phyloP scores from a whole-genome alignment of 257 asterid genomes.

The Plectranthus barbatus region DNA sequence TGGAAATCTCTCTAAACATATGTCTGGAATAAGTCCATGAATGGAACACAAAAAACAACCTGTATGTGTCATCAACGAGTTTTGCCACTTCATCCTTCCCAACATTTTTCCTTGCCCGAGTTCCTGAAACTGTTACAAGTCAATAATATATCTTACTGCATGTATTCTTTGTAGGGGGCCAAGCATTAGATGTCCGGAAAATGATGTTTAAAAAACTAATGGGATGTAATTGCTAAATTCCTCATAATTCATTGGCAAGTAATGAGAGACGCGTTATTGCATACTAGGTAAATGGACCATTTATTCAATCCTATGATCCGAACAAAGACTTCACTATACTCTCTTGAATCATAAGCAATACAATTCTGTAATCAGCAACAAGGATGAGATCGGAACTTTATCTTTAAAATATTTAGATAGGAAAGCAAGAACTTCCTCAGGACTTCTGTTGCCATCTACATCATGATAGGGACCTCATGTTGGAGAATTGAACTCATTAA shows the following conservation, averaged over 20 bases:
- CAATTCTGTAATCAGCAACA: background rate
- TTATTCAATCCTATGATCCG: background rate
- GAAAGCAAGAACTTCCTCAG: background rate
- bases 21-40: background rate
- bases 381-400: background rate
- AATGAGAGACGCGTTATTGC: background rate
- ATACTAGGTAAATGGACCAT: background rate
- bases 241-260: background rate
- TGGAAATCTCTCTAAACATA: background rate
- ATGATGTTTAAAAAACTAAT: background rate
- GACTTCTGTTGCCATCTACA: conserved; percentile 4
- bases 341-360: conserved; percentile 1
- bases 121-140: conserved; percentile 50
- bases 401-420: background rate
- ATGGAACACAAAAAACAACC: conserved; percentile 32
- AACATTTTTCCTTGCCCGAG: conserved; percentile 67
- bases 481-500: background rate
- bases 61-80: conserved; percentile 81
- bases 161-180: background rate
- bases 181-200: background rate
- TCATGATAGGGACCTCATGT: conserved; percentile 3
- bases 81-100: conserved; percentile 76
- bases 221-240: background rate
- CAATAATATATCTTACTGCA: conserved; percentile 4
- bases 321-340: background rate